phyloP scores from a whole-genome alignment of 495 filamentous ascomycete genomes.

The Penicillium odoratum region DNA sequence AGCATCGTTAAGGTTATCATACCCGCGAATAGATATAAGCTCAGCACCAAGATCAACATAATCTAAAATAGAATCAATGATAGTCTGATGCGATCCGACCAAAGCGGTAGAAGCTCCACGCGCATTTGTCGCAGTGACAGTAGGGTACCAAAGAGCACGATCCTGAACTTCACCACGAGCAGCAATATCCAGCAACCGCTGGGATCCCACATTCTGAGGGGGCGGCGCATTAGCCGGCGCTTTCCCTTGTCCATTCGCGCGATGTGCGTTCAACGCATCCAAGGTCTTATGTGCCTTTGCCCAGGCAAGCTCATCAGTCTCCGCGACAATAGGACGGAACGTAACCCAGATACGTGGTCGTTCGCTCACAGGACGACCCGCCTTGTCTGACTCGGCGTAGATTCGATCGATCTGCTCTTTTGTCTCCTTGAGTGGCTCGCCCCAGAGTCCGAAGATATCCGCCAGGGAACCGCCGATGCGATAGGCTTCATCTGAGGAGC shows the following conservation, averaged over 20 bases:
- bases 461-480: slow-evolving; percentile 51
- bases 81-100: slow-evolving; percentile 50
- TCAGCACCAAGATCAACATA: slow-evolving; percentile 54
- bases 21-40: slow-evolving; percentile 54
- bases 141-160: slow-evolving; percentile 56
- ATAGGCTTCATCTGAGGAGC: slow-evolving; percentile 54
- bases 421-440: slow-evolving; percentile 56
- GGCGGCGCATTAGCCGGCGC: slow-evolving; percentile 29
- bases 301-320: slow-evolving; percentile 57
- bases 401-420: slow-evolving; percentile 56
- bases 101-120: slow-evolving; percentile 56
- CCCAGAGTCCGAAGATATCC: slow-evolving; percentile 59
- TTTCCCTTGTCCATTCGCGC: slow-evolving; percentile 31
- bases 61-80: slow-evolving; percentile 50
- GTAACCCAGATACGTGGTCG: slow-evolving; percentile 56
- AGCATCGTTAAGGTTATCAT: slow-evolving; percentile 55
- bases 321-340: slow-evolving; percentile 54
- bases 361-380: slow-evolving; percentile 37
- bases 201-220: slow-evolving; percentile 55
- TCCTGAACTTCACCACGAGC: slow-evolving; percentile 54
- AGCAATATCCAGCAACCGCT: slow-evolving; percentile 53
- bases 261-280: slow-evolving; percentile 36
- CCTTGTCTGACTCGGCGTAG: slow-evolving; percentile 48
- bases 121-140: slow-evolving; percentile 55
- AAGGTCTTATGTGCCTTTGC: slow-evolving; percentile 51